Evolutionary conservation across 1,284 basidiomycete genomes (phyloP), one percentile per base, ranked within the genome.

Genomic region (Puccinia triticina): DNA sequence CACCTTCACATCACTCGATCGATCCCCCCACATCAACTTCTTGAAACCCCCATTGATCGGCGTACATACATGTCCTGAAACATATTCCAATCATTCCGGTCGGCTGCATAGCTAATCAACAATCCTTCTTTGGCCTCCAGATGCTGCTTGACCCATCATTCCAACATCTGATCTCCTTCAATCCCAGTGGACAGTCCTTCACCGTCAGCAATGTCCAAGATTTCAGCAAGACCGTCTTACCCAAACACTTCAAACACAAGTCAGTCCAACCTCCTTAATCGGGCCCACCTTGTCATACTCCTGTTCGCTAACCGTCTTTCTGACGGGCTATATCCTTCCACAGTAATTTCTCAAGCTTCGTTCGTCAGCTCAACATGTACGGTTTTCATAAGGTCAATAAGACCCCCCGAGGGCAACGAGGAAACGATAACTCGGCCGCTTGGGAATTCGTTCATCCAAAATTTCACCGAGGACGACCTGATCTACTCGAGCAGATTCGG

Each of bases 381-480:
- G 87, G 85, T 77, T 86, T 87, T 77, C 86, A 87, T 83, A 87
- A 87, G 83, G 85, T 86, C 82, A 87, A 86, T 86, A 88, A 93
- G 91, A 94, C 93, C 7, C 93, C 93, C 29, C 92, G 93, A 77
- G 92, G 93, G 0, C 92, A 94, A 86, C 90, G 92, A 84, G 92
- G 92, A 1, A 92, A 92, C 23, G 90, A 91, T 32, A 92, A 93
- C 85, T 90, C 91, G 57, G 93, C 94, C 88, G 92, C 91, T 18
- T 94, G 93, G 93, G 93, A 95, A 87, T 95, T 95, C 86, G 92
- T 92, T 3, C 94, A 94, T 87, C 91, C 91, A 87, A 94, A 94
- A 86, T 95, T 95, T 87, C 88, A 93, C 48, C 91, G 92, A 50
- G 93, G 91, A 0, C 90, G 93, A n/a, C 91, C 92, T 26, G 93